phyloP scores from a whole-genome alignment of 805 yeast genomes.

The Ogataea methylovora region DNA sequence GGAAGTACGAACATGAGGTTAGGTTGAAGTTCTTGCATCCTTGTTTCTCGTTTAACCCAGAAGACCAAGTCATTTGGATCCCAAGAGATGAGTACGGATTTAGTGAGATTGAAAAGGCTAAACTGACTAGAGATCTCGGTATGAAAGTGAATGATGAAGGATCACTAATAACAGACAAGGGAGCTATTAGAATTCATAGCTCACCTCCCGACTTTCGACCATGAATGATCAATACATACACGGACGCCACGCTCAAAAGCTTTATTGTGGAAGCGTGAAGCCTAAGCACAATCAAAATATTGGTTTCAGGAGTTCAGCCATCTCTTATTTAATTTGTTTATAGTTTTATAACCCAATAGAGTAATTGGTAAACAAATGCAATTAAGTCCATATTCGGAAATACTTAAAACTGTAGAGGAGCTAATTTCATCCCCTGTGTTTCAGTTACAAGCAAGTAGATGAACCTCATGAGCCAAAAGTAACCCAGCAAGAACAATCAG shows the following conservation, averaged over 20 bases:
- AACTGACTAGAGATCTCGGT: slow-evolving; percentile 14
- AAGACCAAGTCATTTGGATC: slow-evolving; percentile 15
- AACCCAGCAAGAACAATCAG: no score
- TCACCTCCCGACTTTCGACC: slow-evolving; percentile 12
- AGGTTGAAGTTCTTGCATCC: slow-evolving; percentile 16
- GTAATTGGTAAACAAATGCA: slow-evolving; percentile 7
- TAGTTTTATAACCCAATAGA: slow-evolving; percentile 9
- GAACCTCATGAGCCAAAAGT: no score
- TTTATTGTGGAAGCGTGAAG: no score
- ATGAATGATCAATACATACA: slow-evolving; percentile 1
- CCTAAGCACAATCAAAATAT: not conserved
- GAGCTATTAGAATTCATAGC: slow-evolving; percentile 4
- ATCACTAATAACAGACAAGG: slow-evolving; percentile 8
- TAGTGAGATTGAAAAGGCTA: slow-evolving; percentile 16
- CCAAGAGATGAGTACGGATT: slow-evolving; percentile 26
- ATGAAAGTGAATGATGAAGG: slow-evolving; percentile 12
- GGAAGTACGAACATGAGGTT: slow-evolving; percentile 3
- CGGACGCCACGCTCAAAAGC: no score
- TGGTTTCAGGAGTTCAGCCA: slow-evolving; percentile 13
- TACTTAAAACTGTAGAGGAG: no score
- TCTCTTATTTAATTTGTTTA: slow-evolving; percentile 1
- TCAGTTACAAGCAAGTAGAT: no score
- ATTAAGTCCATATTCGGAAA: no score
- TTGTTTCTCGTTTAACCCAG: slow-evolving; percentile 15
- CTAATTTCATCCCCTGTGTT: no score